Percentiles rank a stretch among this genome's conserved stretches.
Conservation (phyloP, 108 stramenopile species). For the Cafeteria roenbergensis region DNA sequence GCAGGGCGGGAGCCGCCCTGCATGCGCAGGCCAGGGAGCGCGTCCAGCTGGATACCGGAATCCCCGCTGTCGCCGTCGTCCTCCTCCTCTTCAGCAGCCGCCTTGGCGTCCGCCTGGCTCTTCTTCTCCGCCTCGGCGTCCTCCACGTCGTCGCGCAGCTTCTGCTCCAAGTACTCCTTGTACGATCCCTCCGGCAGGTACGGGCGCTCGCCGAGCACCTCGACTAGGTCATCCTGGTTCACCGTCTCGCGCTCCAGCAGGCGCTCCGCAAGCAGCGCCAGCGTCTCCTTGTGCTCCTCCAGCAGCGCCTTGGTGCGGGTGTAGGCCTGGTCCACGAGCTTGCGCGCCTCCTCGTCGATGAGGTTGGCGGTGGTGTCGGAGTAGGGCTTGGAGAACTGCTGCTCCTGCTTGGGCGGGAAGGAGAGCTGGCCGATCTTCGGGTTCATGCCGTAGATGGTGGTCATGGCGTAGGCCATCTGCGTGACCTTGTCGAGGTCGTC, state of each 20-base stretch:
- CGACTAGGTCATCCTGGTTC: conserved; percentile 78
- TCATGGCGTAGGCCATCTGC: conserved; percentile 77
- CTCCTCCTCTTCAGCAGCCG: background rate
- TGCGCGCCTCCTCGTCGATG: conserved; percentile 84
- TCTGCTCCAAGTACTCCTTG: conserved; percentile 67
- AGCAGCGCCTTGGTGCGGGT: conserved; percentile 60
- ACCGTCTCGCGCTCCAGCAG: conserved; percentile 88
- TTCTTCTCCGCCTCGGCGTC: background rate
- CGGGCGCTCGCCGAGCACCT: conserved; percentile 73
- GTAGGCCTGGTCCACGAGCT: conserved; percentile 77
- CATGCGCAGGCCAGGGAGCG: too few species aligned
- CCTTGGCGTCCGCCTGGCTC: background rate
- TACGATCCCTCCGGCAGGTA: conserved; percentile 63
- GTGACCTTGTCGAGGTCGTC: conserved; percentile 85
- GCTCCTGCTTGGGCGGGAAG: conserved; percentile 62
- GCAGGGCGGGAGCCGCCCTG: too few species aligned
- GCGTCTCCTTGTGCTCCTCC: conserved; percentile 56
- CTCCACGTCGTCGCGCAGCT: conserved; percentile 30
- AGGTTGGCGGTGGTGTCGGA: conserved; percentile 75
- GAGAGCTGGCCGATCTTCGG: conserved; percentile 74
- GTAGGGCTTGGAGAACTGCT: conserved; percentile 65
- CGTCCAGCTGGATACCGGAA: too few species aligned
- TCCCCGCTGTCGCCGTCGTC: background rate
- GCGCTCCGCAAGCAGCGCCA: conserved; percentile 63
- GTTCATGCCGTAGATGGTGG: conserved; percentile 85